These are phyloP conservation scores for Nakataea oryzae DNA, from an alignment of 2,329 filamentous ascomycete genomes.

Conservation along the genomic window DNA sequence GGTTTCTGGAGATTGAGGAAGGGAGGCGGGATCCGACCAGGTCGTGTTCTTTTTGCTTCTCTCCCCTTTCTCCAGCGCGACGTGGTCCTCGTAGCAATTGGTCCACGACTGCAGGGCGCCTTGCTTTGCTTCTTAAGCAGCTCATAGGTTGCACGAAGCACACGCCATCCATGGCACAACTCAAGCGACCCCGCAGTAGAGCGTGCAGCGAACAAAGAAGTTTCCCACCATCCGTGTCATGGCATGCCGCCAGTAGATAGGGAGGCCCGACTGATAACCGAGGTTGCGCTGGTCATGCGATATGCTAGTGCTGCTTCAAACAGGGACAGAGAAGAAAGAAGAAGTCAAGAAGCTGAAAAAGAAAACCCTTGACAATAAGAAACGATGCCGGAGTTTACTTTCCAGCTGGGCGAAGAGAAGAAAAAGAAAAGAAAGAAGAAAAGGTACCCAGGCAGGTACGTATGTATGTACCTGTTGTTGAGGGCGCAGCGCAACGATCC, in stretches of 20 bases:
- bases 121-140: background rate
- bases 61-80: background rate
- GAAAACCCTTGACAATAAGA: background rate
- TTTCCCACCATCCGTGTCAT: background rate
- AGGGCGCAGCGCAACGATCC: background rate
- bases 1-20: background rate
- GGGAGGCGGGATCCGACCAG: background rate
- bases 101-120: background rate
- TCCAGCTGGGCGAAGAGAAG: too few species aligned
- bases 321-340: background rate
- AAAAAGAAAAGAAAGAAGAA: too few species aligned
- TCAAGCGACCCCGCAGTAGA: background rate
- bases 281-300: background rate
- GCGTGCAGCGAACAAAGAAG: background rate
- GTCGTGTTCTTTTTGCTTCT: background rate
- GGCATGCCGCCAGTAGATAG: background rate
- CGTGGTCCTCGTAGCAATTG: background rate
- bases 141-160: background rate
- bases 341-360: background rate
- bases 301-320: background rate
- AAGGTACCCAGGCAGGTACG: too few species aligned
- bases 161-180: background rate
- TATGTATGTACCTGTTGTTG: background rate
- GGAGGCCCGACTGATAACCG: background rate
- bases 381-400: background rate